Evolutionary conservation across 108 stramenopile species (phyloP).

Genomic region (Mayamaea pseudoterrestris): DNA sequence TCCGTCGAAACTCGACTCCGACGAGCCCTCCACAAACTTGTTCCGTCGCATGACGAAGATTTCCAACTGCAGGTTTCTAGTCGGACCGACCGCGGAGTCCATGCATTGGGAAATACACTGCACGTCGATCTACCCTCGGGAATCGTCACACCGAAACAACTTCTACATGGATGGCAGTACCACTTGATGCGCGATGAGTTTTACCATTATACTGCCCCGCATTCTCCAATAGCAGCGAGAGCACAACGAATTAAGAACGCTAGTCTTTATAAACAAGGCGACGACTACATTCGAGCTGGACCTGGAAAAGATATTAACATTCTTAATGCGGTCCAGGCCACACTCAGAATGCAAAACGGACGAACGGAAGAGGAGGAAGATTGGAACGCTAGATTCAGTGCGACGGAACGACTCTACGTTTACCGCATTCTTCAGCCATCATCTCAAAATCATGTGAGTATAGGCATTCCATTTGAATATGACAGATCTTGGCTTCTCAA

Average conservation of each 20-base stretch:
- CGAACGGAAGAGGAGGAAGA: slow-evolving; percentile 22
- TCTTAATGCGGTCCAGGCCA: slow-evolving; percentile 13
- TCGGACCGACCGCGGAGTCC: slow-evolving; percentile 77
- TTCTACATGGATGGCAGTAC: background rate
- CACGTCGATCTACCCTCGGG: slow-evolving; percentile 53
- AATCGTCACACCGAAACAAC: background rate
- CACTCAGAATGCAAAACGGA: slow-evolving; percentile 31
- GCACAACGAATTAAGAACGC: background rate
- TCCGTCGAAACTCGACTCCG: slow-evolving; percentile 60
- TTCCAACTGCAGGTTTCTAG: slow-evolving; percentile 60
- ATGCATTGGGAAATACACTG: slow-evolving; percentile 75
- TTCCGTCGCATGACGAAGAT: slow-evolving; percentile 6
- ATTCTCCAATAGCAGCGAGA: background rate
- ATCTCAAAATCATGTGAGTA: background rate
- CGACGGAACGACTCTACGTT: slow-evolving; percentile 58
- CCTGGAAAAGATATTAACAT: slow-evolving; percentile 22
- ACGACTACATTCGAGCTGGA: background rate
- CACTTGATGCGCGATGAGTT: slow-evolving; percentile 29
- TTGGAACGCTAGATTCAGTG: slow-evolving; percentile 76
- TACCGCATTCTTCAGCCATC: slow-evolving; percentile 56
- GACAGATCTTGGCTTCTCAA: slow-evolving; percentile 57
- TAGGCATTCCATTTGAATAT: slow-evolving; percentile 54
- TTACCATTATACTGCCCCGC: slow-evolving; percentile 42
- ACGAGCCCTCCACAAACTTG: slow-evolving; percentile 37
- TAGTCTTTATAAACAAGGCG: background rate